A percentile compares a stretch with the other conserved stretches of the same genome.
phyloP scores from a whole-genome alignment of 345 rosid species.

The Kandelia obovata region DNA sequence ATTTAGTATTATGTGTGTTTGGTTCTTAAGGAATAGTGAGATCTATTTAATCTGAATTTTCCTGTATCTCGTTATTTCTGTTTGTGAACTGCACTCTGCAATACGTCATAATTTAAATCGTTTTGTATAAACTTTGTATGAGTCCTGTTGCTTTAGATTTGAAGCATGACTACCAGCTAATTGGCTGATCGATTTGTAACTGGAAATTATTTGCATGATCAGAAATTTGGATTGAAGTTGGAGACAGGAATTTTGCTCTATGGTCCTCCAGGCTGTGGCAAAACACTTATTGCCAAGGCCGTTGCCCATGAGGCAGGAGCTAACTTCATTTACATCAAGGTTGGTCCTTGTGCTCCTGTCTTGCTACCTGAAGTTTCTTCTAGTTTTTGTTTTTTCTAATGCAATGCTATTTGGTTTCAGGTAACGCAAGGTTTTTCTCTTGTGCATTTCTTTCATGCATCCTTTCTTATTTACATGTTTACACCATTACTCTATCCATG shows the following conservation, averaged over 20 bases:
- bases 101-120: too few species aligned
- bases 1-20: too few species aligned
- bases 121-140: background rate
- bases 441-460: too few species aligned
- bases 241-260: slow-evolving; percentile 93
- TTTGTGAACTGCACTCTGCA: too few species aligned
- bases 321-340: slow-evolving; percentile 94
- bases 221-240: slow-evolving; percentile 72
- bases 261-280: slow-evolving; percentile 99
- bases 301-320: slow-evolving; percentile 97
- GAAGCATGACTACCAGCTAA: too few species aligned
- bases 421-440: background rate
- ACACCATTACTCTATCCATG: too few species aligned
- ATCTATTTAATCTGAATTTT: too few species aligned
- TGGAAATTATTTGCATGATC: slow-evolving; percentile 18
- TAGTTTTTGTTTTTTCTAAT: too few species aligned
- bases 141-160: background rate
- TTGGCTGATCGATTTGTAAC: too few species aligned
- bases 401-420: background rate
- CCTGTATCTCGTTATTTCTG: too few species aligned
- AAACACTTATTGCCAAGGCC: slow-evolving; percentile 96
- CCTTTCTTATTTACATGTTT: too few species aligned
- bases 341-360: slow-evolving; percentile 12
- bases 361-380: background rate
- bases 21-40: too few species aligned